A percentile compares a stretch with the other conserved stretches of the same genome.
phyloP scores from a whole-genome alignment of 2,329 filamentous ascomycete genomes.

The Colletotrichum cereale region DNA sequence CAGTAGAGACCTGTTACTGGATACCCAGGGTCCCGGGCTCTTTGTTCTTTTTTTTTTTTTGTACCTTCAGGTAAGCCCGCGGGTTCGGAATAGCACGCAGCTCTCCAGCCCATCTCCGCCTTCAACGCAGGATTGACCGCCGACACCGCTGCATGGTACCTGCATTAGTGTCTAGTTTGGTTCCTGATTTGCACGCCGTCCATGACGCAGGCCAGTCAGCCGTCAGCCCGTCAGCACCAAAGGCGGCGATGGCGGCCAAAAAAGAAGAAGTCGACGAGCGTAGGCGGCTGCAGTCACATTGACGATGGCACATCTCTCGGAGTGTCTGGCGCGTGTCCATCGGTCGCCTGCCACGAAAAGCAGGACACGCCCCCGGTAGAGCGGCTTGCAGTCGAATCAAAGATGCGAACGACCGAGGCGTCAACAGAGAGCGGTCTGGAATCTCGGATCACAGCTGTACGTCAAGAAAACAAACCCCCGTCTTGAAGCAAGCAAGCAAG shows the following conservation, averaged over 20 bases:
- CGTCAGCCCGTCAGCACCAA: constrained; percentile 22
- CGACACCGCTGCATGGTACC: constrained; percentile 26
- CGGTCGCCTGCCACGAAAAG: constrained; percentile 9
- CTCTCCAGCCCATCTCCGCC: constrained; percentile 10
- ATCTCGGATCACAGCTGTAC: constrained; percentile 32
- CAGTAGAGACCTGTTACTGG: constrained; percentile 2
- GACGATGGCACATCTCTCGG: constrained; percentile 4
- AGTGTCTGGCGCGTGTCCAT: constrained; percentile 12
- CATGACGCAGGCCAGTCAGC: constrained; percentile 31
- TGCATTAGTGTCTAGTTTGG: constrained; percentile 28
- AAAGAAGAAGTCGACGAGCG: background rate
- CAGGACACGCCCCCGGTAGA: background rate
- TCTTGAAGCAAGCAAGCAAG: constrained; percentile 9
- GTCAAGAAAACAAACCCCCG: constrained; percentile 21
- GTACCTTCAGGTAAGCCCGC: background rate
- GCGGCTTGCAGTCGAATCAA: constrained; percentile 30
- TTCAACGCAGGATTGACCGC: constrained; percentile 5
- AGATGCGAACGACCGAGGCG: constrained; percentile 21
- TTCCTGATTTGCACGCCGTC: constrained; percentile 4
- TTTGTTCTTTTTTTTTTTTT: constrained; percentile 37
- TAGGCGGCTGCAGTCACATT: constrained; percentile 24
- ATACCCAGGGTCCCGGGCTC: constrained; percentile 3
- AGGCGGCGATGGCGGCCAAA: background rate
- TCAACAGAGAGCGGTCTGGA: constrained; percentile 30
- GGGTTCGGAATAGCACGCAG: constrained; percentile 3